Base-by-base conservation (phyloP, 1,139 yeast species). In the Candida labiduridarum region DNA sequence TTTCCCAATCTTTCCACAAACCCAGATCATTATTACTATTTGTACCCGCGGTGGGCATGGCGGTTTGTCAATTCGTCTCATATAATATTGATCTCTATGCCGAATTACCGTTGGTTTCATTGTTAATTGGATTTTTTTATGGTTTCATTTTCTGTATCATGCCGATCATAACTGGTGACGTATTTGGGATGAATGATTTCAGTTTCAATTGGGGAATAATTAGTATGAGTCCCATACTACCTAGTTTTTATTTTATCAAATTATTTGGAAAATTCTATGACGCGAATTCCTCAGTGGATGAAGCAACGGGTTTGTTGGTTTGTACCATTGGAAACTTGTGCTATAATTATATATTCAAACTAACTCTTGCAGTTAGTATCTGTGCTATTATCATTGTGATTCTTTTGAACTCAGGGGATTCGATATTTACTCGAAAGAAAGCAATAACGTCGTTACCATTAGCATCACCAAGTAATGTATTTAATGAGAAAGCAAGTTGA, bases 191-290 rank as follows among this genome's bases (percentile, higher is more conserved):
- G 69, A 73, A 71, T 9, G 72, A 73, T 46, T 82, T 80, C 57
- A 78, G 84, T 1, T 76, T 72, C 52, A 80, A 82, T 51, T 83
- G 85, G 85, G 87, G 87, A 1, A 61, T 81, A 29, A 74, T 81
- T 31, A 76, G 78, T 18, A 59, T 81, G 45, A 81, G 85, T 0
- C 85, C 87, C 0, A 74, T 82, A 8, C 25, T 78, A 1, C 83
- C 86, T 0, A 76, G 81, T 44, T 74, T 72, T 55, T 68, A 74
- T 50, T 73, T 82, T 54, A 82, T 84, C 18, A 70, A 71, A 36
- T 62, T 77, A 42, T 82, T 83, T 64, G 87, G 87, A 2, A 59
- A 65, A 36, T 71, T 75, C 15, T 83, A 79, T 59, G 87, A 83
- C 59, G 64, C 74, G 3, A 69, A 79, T 48, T 65, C 79, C 0